Conservation (phyloP, 179 eudicot species). For the Silene vulgaris region DNA sequence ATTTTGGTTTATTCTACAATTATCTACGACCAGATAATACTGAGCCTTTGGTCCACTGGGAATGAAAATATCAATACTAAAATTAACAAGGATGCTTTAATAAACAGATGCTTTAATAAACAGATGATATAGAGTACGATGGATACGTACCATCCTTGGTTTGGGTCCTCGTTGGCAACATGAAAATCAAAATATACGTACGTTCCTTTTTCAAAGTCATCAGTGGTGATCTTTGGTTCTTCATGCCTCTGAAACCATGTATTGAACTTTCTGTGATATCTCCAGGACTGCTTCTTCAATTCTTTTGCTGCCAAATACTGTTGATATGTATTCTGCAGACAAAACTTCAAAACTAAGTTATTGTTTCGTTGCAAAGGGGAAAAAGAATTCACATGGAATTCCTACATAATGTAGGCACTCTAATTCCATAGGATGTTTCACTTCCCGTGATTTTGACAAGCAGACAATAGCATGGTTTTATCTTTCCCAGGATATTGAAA, state of each 20-base stretch:
- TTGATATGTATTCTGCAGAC: constrained; percentile 81
- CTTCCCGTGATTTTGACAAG: too few relatives aligned
- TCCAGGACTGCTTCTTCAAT: constrained; percentile 96
- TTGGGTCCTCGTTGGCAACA: constrained; percentile 58
- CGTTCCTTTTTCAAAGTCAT: constrained; percentile 93
- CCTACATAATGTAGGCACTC: too few relatives aligned
- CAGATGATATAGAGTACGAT: neutral
- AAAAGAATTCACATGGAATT: too few relatives aligned
- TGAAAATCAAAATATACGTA: constrained; percentile 94
- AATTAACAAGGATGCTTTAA: neutral
- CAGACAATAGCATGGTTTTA: too few relatives aligned
- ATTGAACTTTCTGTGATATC: constrained; percentile 82
- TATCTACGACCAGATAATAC: neutral
- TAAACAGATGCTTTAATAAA: neutral
- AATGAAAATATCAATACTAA: neutral
- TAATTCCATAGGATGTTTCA: too few relatives aligned
- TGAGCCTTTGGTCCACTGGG: neutral
- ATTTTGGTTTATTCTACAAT: neutral
- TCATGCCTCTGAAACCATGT: constrained; percentile 98
- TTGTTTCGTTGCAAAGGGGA: neutral
- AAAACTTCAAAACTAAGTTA: neutral
- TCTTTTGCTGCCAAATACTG: constrained; percentile 57
- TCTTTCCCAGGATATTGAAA: neutral
- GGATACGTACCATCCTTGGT: constrained; percentile 80
- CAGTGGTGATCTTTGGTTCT: constrained; percentile 91